These are phyloP conservation scores for Tetracladium setigerum DNA, from an alignment of 495 filamentous ascomycete genomes.

Conservation along the genomic window DNA sequence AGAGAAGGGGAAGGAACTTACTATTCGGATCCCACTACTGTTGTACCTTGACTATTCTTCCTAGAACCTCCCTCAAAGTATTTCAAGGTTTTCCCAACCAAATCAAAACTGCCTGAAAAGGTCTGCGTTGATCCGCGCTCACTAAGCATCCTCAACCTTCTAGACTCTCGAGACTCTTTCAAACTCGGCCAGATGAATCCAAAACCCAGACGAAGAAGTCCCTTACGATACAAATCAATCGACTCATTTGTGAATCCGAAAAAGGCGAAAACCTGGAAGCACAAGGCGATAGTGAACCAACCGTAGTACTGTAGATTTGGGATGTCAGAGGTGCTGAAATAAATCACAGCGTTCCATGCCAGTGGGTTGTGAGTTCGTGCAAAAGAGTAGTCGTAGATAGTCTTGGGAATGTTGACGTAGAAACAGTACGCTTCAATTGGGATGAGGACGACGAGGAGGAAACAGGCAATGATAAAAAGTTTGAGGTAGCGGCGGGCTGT, in stretches of 20 bases:
- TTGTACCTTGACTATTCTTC: neutral
- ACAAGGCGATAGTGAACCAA: conserved; percentile 57
- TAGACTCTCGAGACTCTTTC: neutral
- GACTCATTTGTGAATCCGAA: conserved; percentile 80
- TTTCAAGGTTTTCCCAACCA: neutral
- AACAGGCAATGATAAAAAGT: conserved; percentile 66
- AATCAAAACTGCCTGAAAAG: neutral
- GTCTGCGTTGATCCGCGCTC: no score
- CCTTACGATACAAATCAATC: conserved; percentile 57
- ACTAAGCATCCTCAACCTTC: no score
- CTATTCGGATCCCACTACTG: neutral
- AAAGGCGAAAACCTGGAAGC: conserved; percentile 60
- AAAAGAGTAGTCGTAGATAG: conserved; percentile 46
- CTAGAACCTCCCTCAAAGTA: neutral
- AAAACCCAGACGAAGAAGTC: conserved; percentile 42
- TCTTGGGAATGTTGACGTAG: conserved; percentile 40
- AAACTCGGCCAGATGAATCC: conserved; percentile 38
- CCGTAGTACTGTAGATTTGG: conserved; percentile 47
- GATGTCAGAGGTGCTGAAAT: conserved; percentile 46
- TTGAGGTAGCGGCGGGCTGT: conserved; percentile 68
- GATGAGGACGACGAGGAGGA: conserved; percentile 57
- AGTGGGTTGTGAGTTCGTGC: conserved; percentile 41
- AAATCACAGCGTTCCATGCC: conserved; percentile 52
- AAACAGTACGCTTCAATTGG: conserved; percentile 58
- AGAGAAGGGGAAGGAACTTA: neutral